A percentile compares a stretch with the other conserved stretches of the same genome.
These are phyloP conservation scores for Diplocarpon rosae DNA, from an alignment of 2,329 filamentous ascomycete genomes.

Conservation along the genomic window DNA sequence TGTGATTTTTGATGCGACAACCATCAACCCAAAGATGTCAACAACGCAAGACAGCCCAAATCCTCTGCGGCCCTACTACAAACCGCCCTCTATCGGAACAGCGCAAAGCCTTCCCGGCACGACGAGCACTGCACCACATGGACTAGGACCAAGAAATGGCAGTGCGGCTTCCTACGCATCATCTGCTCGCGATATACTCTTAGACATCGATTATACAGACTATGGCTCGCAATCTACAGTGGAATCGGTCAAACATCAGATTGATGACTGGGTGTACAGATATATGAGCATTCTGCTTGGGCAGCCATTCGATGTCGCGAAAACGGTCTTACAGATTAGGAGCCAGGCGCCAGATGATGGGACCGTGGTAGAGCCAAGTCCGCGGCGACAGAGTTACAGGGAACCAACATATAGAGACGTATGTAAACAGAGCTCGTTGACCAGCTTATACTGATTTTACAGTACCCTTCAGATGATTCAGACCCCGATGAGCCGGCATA, in stretches of 20 bases:
- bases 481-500: constrained; percentile 74
- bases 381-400: constrained; percentile 16
- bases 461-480: constrained; percentile 51
- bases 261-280: constrained; percentile 84
- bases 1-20: constrained; percentile 6
- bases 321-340: constrained; percentile 77
- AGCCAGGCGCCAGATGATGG: constrained; percentile 32
- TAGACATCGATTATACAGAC: constrained; percentile 84
- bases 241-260: constrained; percentile 61
- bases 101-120: constrained; percentile 32
- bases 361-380: constrained; percentile 12
- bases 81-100: constrained; percentile 54
- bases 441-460: constrained; percentile 11
- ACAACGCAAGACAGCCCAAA: constrained; percentile 41
- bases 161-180: constrained; percentile 41
- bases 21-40: constrained; percentile 30
- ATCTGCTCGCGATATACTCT: constrained; percentile 74
- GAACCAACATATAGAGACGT: constrained; percentile 22
- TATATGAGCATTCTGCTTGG: constrained; percentile 82
- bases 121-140: constrained; percentile 26
- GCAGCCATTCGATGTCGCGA: constrained; percentile 95
- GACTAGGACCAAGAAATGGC: constrained; percentile 26
- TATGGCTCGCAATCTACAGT: constrained; percentile 71
- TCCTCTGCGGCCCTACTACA: constrained; percentile 49
- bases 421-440: constrained; percentile 1